phyloP scores from a whole-genome alignment of 1,284 basidiomycete species.

The Acaromyces ingoldii region DNA sequence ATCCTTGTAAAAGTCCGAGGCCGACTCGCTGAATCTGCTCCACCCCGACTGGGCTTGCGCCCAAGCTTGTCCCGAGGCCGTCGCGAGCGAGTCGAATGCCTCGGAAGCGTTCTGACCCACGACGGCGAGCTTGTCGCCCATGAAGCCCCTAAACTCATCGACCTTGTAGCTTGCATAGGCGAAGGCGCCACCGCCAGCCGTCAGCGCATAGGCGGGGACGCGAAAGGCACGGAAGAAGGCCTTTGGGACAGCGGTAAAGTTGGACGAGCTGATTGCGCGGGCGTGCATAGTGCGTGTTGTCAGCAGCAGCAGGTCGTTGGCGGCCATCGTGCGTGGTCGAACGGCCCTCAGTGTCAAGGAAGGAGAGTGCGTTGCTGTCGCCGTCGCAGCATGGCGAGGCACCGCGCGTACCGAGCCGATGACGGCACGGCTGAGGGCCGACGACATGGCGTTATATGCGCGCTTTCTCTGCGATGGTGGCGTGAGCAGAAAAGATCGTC shows the following conservation, averaged over 20 bases:
- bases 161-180: constrained; percentile 49
- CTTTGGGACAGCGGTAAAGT: constrained; percentile 44
- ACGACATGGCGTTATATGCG: too few species aligned
- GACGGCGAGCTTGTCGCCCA: constrained; percentile 19
- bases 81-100: constrained; percentile 4
- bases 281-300: constrained; percentile 27
- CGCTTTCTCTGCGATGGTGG: too few species aligned
- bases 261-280: constrained; percentile 41
- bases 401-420: too few species aligned
- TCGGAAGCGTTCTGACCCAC: constrained; percentile 17
- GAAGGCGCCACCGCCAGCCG: constrained; percentile 40
- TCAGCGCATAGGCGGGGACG: constrained; percentile 38
- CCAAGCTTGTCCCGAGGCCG: neutral
- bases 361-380: too few species aligned
- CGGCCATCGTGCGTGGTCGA: too few species aligned
- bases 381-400: too few species aligned
- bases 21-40: too few species aligned
- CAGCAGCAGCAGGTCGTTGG: too few species aligned
- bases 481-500: too few species aligned
- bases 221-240: constrained; percentile 35
- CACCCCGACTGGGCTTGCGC: constrained; percentile 14
- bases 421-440: too few species aligned
- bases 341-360: too few species aligned
- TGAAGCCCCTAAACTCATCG: constrained; percentile 33
- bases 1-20: neutral